phyloP scores from a whole-genome alignment of 225 moss, liverwort and hornwort species.

The Thuidium tamariscinum region DNA sequence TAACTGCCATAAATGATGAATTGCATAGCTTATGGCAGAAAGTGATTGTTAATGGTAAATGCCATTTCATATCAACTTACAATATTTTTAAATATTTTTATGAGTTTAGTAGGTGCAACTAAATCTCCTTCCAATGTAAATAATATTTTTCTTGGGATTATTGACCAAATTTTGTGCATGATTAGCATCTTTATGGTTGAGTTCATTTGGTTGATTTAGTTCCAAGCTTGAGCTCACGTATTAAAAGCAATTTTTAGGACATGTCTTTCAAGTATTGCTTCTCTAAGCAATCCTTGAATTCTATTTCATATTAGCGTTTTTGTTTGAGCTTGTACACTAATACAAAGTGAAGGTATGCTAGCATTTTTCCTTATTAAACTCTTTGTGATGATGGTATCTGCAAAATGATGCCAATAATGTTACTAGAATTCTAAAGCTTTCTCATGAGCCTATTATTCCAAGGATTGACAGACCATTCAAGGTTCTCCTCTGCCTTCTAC shows the following conservation, averaged over 20 bases:
- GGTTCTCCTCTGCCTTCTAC: constrained; percentile 1
- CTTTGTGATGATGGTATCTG: neutral
- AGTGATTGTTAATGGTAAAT: neutral
- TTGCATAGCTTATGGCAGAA: neutral
- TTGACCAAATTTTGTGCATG: neutral
- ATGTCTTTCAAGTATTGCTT: neutral
- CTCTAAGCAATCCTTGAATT: neutral
- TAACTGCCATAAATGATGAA: neutral
- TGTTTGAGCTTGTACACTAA: neutral
- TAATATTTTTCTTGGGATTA: neutral
- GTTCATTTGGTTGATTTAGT: neutral
- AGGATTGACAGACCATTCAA: constrained; percentile 89
- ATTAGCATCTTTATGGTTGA: neutral
- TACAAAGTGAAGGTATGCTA: neutral
- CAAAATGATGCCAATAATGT: constrained; percentile 93
- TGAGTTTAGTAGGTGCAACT: neutral
- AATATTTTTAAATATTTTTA: neutral
- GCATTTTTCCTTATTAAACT: neutral
- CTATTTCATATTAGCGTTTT: neutral
- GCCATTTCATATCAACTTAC: neutral
- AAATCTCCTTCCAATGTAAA: neutral
- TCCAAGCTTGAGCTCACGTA: neutral
- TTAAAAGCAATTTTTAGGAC: neutral
- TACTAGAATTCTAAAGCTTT: constrained; percentile 89
- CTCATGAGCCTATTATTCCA: constrained; percentile 91